Evolutionary conservation across 805 yeast species (phyloP).

Genomic region (Kodamaea leandrae): DNA sequence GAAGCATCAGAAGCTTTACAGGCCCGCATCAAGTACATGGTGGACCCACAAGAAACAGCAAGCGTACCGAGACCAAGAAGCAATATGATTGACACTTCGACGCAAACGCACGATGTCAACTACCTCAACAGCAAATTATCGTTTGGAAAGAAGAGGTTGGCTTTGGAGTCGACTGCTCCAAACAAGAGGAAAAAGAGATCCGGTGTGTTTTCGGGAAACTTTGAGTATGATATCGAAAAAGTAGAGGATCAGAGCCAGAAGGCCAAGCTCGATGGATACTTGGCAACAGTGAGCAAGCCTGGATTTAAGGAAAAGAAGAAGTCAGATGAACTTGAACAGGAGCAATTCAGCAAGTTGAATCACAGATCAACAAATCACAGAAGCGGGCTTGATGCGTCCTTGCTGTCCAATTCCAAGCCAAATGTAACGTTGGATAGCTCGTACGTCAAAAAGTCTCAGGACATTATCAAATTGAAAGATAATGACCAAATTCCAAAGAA

Average conservation of each 20-base stretch:
- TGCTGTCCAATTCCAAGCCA: conserved; percentile 14
- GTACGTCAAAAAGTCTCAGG: conserved; percentile 23
- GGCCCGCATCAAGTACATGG: conserved; percentile 35
- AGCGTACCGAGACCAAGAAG: conserved; percentile 9
- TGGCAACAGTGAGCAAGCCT: conserved; percentile 35
- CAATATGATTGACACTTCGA: conserved; percentile 38
- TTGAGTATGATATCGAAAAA: conserved; percentile 30
- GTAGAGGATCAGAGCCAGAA: conserved; percentile 11
- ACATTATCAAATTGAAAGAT: conserved; percentile 32
- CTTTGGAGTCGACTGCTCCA: conserved; percentile 9
- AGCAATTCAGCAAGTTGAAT: conserved; percentile 11
- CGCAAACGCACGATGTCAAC: conserved; percentile 38
- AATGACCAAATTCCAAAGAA: conserved; percentile 9
- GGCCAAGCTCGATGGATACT: conserved; percentile 29
- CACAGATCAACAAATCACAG: conserved; percentile 17
- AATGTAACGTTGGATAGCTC: conserved; percentile 27
- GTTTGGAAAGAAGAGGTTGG: conserved; percentile 19
- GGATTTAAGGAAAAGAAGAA: conserved; percentile 17
- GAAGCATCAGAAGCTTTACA: conserved; percentile 36
- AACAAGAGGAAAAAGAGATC: conserved; percentile 17
- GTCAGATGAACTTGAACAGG: not conserved
- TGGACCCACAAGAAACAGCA: conserved; percentile 39
- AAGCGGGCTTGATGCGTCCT: conserved; percentile 18
- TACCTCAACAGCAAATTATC: conserved; percentile 28
- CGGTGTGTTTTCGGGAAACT: conserved; percentile 31